Conservation (phyloP, 805 yeast species). For the Lachancea fermentati region DNA sequence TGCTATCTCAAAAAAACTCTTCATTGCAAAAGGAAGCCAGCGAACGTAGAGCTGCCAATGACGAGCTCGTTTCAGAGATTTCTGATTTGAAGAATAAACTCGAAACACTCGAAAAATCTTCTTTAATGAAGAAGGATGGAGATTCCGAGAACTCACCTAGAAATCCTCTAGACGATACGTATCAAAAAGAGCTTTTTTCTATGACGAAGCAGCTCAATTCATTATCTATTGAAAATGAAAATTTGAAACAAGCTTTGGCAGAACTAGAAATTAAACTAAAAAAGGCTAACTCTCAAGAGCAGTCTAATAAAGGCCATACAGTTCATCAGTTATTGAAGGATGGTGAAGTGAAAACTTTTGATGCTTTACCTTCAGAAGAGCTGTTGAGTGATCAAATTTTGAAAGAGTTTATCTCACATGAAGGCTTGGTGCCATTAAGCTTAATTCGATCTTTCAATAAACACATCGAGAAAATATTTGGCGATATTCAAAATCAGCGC, state of each 20-base stretch:
- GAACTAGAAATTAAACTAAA: slow-evolving; percentile 45
- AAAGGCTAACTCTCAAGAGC: slow-evolving; percentile 2
- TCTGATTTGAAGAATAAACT: slow-evolving; percentile 2
- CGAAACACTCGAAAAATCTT: neutral
- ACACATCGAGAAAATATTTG: slow-evolving; percentile 3
- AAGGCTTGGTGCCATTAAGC: slow-evolving; percentile 8
- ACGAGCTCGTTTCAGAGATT: slow-evolving; percentile 14
- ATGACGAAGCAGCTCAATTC: slow-evolving; percentile 23
- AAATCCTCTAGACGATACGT: slow-evolving; percentile 12
- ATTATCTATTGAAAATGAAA: slow-evolving; percentile 31
- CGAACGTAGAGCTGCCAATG: slow-evolving; percentile 19
- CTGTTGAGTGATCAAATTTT: slow-evolving; percentile 10
- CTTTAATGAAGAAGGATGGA: slow-evolving; percentile 1
- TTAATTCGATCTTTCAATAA: slow-evolving; percentile 6
- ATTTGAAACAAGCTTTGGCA: slow-evolving; percentile 34
- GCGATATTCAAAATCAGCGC: slow-evolving; percentile 2
- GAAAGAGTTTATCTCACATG: slow-evolving; percentile 9
- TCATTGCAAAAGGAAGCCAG: slow-evolving; percentile 20
- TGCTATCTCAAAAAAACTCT: slow-evolving; percentile 24
- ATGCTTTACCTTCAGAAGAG: neutral
- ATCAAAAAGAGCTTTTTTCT: slow-evolving; percentile 22
- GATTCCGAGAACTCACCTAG: slow-evolving; percentile 4
- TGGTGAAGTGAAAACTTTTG: neutral
- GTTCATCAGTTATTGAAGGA: neutral
- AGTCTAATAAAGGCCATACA: neutral